Conservation (phyloP, 805 yeast genomes). For the Candida mattraensis region DNA sequence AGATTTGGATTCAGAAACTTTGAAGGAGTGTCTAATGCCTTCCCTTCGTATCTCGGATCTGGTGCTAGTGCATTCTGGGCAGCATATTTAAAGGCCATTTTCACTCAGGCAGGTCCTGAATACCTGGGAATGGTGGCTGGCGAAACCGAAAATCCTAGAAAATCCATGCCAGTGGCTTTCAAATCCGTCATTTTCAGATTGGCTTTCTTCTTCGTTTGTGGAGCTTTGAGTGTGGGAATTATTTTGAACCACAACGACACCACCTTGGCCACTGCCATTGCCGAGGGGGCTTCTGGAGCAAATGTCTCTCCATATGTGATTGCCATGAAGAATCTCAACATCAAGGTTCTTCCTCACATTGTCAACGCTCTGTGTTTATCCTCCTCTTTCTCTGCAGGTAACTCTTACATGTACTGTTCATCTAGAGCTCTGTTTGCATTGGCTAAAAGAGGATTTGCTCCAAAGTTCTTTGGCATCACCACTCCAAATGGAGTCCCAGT, state of each 20-base stretch:
- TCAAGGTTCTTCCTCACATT: constrained; percentile 68
- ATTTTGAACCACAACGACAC: constrained; percentile 72
- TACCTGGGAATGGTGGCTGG: constrained; percentile 84
- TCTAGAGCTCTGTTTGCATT: constrained; percentile 67
- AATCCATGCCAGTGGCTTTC: constrained; percentile 74
- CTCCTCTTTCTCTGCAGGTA: constrained; percentile 82
- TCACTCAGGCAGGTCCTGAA: constrained; percentile 81
- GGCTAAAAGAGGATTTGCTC: constrained; percentile 73
- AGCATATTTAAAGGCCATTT: constrained; percentile 69
- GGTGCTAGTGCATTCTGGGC: constrained; percentile 70
- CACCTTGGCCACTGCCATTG: constrained; percentile 53
- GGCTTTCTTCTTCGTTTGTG: constrained; percentile 65
- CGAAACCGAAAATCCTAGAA: constrained; percentile 61
- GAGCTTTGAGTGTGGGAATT: constrained; percentile 77
- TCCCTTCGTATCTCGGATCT: constrained; percentile 52
- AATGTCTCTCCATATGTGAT: constrained; percentile 81
- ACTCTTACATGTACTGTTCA: constrained; percentile 74
- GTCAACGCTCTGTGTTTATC: constrained; percentile 77
- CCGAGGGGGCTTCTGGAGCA: constrained; percentile 68
- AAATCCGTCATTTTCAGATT: constrained; percentile 71
- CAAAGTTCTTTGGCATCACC: constrained; percentile 61
- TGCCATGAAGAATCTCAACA: constrained; percentile 71
- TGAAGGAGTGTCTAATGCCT: constrained; percentile 36
- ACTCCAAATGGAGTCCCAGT: constrained; percentile 58
- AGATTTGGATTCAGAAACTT: constrained; percentile 32